Percentiles rank a stretch among this genome's conserved stretches.
Conservation (phyloP, 2,329 filamentous ascomycete genomes). For the Nigrospora sphaerica region DNA sequence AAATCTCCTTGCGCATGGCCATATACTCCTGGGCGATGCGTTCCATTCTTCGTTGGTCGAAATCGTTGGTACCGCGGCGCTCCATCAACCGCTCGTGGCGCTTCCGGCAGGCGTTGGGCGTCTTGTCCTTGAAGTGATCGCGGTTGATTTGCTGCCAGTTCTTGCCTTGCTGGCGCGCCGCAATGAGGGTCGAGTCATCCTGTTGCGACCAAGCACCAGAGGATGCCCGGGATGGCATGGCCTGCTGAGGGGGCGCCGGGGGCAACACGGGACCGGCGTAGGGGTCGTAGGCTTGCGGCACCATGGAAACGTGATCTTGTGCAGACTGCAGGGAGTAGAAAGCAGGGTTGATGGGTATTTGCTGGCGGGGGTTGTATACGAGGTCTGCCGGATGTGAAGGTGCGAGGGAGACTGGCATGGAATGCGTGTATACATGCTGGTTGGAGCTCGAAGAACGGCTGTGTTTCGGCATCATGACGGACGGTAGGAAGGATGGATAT, state of each 20-base stretch:
- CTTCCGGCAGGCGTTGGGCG: slow-evolving; percentile 80
- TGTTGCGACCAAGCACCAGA: slow-evolving; percentile 64
- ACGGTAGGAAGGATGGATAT: slow-evolving; percentile 6
- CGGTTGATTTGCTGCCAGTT: slow-evolving; percentile 80
- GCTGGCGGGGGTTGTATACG: slow-evolving; percentile 31
- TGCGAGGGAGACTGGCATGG: slow-evolving; percentile 31
- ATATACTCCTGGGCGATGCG: slow-evolving; percentile 72
- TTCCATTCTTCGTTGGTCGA: slow-evolving; percentile 71
- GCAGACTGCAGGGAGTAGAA: slow-evolving; percentile 31
- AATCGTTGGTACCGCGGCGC: slow-evolving; percentile 66
- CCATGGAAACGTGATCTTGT: slow-evolving; percentile 23
- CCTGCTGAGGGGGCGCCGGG: slow-evolving; percentile 28
- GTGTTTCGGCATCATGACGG: slow-evolving; percentile 37
- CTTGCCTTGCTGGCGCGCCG: slow-evolving; percentile 64
- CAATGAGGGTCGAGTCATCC: slow-evolving; percentile 68
- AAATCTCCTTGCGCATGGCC: slow-evolving; percentile 73
- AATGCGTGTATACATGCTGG: slow-evolving; percentile 24
- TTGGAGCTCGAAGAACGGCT: slow-evolving; percentile 30
- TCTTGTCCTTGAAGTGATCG: slow-evolving; percentile 71
- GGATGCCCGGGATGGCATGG: slow-evolving; percentile 36
- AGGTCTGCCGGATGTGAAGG: slow-evolving; percentile 31
- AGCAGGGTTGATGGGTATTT: slow-evolving; percentile 25
- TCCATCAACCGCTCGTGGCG: slow-evolving; percentile 80
- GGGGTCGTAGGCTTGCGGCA: slow-evolving; percentile 30
- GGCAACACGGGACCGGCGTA: slow-evolving; percentile 28